Percentiles rank a stretch among this genome's conserved stretches.
Conservation (phyloP, 805 yeast genomes). For the Spathaspora passalidarum region DNA sequence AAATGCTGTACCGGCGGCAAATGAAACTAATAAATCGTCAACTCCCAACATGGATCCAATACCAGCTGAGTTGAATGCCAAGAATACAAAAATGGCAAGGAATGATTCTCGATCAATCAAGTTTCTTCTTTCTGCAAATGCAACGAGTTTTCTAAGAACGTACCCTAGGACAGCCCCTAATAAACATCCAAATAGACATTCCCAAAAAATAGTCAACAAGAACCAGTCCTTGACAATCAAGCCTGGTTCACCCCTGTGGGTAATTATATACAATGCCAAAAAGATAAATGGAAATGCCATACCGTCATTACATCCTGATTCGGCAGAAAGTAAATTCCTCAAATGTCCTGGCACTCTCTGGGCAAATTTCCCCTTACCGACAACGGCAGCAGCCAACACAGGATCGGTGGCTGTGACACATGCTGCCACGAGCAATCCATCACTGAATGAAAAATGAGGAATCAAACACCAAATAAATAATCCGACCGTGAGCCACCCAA, state of each 20-base stretch:
- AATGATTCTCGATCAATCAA: constrained; percentile 87
- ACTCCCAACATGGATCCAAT: constrained; percentile 84
- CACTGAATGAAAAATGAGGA: constrained; percentile 68
- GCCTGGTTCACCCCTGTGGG: constrained; percentile 62
- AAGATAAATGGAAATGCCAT: constrained; percentile 91
- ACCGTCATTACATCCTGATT: constrained; percentile 90
- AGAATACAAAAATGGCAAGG: constrained; percentile 75
- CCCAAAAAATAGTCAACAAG: constrained; percentile 70
- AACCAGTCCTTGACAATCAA: constrained; percentile 81
- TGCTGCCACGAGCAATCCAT: constrained; percentile 72
- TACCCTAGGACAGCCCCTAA: constrained; percentile 75
- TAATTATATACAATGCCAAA: constrained; percentile 64
- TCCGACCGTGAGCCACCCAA: constrained; percentile 84
- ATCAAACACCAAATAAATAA: constrained; percentile 75
- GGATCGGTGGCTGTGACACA: constrained; percentile 96
- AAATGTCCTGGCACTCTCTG: constrained; percentile 90
- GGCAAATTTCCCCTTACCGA: constrained; percentile 91
- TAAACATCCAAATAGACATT: constrained; percentile 75
- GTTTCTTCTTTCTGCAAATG: constrained; percentile 64
- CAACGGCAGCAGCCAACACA: constrained; percentile 91
- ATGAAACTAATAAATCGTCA: constrained; percentile 84
- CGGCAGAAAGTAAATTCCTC: constrained; percentile 78
- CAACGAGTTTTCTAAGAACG: constrained; percentile 63
- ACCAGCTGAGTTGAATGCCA: constrained; percentile 85
- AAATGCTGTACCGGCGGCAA: constrained; percentile 91